Evolutionary conservation across 345 rosid species (phyloP).

Genomic region (Crucihimalaya himalaica): DNA sequence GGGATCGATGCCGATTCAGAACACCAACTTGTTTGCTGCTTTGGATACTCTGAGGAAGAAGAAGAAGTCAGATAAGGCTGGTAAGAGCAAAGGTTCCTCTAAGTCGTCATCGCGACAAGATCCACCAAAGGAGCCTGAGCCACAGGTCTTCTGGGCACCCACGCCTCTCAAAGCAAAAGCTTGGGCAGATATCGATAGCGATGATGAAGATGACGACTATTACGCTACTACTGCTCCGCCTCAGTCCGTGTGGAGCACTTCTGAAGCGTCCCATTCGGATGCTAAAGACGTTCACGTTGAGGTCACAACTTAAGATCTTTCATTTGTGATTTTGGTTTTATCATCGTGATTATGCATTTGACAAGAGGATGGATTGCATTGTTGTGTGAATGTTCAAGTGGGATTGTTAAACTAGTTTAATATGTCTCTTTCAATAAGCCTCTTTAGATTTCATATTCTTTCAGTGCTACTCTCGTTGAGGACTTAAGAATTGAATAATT

Average conservation of each 20-base stretch:
- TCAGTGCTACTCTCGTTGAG: neutral
- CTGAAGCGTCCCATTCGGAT: conserved; percentile 33
- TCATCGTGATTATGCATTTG: neutral
- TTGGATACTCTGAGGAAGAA: conserved; percentile 55
- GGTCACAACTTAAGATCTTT: conserved; percentile 30
- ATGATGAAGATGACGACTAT: conserved; percentile 57
- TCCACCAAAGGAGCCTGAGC: conserved; percentile 47
- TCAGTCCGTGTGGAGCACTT: conserved; percentile 42
- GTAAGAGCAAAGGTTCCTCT: conserved; percentile 43
- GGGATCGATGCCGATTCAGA: conserved; percentile 57
- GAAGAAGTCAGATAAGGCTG: conserved; percentile 51
- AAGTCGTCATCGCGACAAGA: conserved; percentile 38
- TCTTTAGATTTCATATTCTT: conserved; percentile 9
- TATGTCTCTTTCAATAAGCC: neutral
- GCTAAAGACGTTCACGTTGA: conserved; percentile 39
- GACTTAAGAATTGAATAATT: neutral
- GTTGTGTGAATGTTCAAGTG: neutral
- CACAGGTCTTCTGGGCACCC: conserved; percentile 59
- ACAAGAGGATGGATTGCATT: neutral
- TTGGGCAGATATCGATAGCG: conserved; percentile 66
- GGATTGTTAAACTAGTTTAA: neutral
- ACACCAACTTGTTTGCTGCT: conserved; percentile 64
- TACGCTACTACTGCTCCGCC: conserved; percentile 59
- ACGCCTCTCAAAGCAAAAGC: conserved; percentile 51
- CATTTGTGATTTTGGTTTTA: neutral